Percentiles rank a stretch among this genome's conserved stretches.
Conservation (phyloP, 148 eudicot species). For the Fallopia convolvulus region DNA sequence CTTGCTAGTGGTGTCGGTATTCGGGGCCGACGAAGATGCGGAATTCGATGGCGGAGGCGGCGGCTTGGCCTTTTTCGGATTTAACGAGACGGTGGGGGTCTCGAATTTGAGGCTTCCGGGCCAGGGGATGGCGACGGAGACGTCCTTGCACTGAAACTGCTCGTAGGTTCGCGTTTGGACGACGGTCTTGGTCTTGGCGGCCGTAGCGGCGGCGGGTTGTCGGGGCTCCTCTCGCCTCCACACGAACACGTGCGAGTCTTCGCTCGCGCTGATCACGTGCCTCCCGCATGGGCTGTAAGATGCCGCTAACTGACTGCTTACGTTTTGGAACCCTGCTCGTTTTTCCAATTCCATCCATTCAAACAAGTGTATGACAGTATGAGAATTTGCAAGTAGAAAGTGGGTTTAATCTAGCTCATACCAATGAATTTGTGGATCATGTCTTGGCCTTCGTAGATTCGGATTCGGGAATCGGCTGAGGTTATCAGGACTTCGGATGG, state of each 20-base stretch:
- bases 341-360: background rate
- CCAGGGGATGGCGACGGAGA: conserved; percentile 80
- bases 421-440: conserved; percentile 88
- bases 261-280: conserved; percentile 80
- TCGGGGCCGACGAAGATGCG: background rate
- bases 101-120: conserved; percentile 30
- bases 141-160: conserved; percentile 79
- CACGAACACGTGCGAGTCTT: conserved; percentile 76
- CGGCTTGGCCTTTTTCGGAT: background rate
- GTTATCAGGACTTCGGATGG: conserved; percentile 80
- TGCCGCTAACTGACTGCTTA: conserved; percentile 85
- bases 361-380: background rate
- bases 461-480: conserved; percentile 86
- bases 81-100: background rate
- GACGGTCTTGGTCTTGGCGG: background rate
- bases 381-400: background rate
- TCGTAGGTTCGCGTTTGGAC: conserved; percentile 39
- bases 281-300: conserved; percentile 64
- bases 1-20: background rate
- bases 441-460: conserved; percentile 72
- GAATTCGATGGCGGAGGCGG: background rate
- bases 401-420: conserved; percentile 11
- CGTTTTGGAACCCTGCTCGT: conserved; percentile 24
- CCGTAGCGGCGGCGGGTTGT: conserved; percentile 39
- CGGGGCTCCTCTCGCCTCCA: conserved; percentile 83